These are phyloP conservation scores for Neurospora crassa DNA, from an alignment of 2,329 filamentous ascomycete genomes.

Conservation along the genomic window DNA sequence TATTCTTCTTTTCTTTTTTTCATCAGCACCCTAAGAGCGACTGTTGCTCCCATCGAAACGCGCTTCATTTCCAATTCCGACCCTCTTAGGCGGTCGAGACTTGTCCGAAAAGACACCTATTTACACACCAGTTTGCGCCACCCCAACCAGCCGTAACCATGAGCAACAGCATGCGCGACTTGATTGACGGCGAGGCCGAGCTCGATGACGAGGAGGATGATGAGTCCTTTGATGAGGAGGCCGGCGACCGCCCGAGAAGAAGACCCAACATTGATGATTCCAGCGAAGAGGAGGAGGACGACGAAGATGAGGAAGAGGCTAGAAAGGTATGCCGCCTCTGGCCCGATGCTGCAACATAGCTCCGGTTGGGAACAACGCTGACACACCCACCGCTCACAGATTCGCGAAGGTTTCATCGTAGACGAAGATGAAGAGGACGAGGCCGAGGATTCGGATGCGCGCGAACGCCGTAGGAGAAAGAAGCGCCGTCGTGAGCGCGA, in stretches of 20 bases:
- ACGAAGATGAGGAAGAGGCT: constrained; percentile 81
- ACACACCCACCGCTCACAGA: constrained; percentile 37
- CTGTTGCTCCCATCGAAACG: neutral
- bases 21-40: neutral
- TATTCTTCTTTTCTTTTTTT: neutral
- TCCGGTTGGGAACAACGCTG: neutral
- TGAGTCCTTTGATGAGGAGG: constrained; percentile 71
- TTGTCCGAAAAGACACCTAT: neutral
- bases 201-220: constrained; percentile 80
- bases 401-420: constrained; percentile 92
- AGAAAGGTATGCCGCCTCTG: constrained; percentile 48
- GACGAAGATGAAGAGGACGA: constrained; percentile 79
- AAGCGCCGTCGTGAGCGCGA: constrained; percentile 67
- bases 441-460: constrained; percentile 47
- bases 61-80: neutral
- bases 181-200: constrained; percentile 79
- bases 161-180: constrained; percentile 58
- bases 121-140: neutral
- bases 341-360: neutral
- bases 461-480: constrained; percentile 59
- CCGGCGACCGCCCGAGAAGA: constrained; percentile 44
- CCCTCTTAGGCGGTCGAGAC: neutral
- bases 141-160: constrained; percentile 30
- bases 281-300: constrained; percentile 85
- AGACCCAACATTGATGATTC: constrained; percentile 62